Evolutionary conservation across 2,329 filamentous ascomycete genomes (phyloP).

Genomic region (Ophiocordyceps robertsii): DNA sequence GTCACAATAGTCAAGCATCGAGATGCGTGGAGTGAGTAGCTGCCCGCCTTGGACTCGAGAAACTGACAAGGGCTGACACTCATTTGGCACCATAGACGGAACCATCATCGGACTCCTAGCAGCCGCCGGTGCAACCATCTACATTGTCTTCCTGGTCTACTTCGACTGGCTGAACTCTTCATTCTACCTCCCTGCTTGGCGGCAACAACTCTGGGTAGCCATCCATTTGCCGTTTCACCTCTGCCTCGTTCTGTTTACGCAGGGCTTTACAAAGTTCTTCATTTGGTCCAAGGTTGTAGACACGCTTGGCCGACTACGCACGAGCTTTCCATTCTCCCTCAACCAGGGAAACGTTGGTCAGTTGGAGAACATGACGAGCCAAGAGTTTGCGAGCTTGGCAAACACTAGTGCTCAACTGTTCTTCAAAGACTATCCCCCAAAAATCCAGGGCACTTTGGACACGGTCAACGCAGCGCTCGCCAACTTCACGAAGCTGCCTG

Average conservation of each 20-base stretch:
- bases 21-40: slow-evolving; percentile 22
- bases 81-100: slow-evolving; percentile 11
- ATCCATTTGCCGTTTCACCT: slow-evolving; percentile 53
- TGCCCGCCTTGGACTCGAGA: not conserved
- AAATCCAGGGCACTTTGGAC: too few species aligned
- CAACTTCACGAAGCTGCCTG: too few species aligned
- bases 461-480: too few species aligned
- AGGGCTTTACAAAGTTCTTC: slow-evolving; percentile 45
- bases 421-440: too few species aligned
- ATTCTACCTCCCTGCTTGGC: slow-evolving; percentile 35
- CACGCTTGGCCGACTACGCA: slow-evolving; percentile 10
- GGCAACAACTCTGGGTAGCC: slow-evolving; percentile 44
- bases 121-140: slow-evolving; percentile 24
- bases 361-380: too few species aligned
- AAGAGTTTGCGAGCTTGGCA: too few species aligned
- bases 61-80: not conserved
- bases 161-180: slow-evolving; percentile 54
- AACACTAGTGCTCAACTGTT: too few species aligned
- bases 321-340: not conserved
- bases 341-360: too few species aligned
- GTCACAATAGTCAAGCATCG: slow-evolving; percentile 31
- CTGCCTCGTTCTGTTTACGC: slow-evolving; percentile 48
- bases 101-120: slow-evolving; percentile 26
- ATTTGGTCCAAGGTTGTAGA: slow-evolving; percentile 29
- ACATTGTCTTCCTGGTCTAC: slow-evolving; percentile 31